Percentiles rank a stretch among this genome's conserved stretches.
phyloP scores from a whole-genome alignment of 2,329 filamentous ascomycete species.

The Xylaria sp. region DNA sequence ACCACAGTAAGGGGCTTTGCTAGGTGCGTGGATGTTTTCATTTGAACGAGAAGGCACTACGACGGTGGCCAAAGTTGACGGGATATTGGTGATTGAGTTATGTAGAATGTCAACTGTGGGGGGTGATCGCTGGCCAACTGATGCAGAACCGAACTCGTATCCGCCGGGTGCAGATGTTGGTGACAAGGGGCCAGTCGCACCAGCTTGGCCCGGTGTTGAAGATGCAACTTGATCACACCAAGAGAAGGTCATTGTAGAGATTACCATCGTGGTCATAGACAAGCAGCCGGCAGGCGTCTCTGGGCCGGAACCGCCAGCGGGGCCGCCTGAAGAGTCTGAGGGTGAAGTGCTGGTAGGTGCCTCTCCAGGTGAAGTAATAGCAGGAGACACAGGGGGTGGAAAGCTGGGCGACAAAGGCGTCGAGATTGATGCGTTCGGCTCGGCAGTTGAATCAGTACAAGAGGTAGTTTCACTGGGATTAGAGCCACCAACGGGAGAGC shows the following conservation, averaged over 20 bases:
- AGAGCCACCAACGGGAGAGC: constrained; percentile 12
- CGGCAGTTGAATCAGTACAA: constrained; percentile 33
- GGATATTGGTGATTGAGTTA: constrained; percentile 12
- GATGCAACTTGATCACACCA: constrained; percentile 46
- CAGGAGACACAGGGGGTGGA: constrained; percentile 40
- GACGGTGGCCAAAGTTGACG: constrained; percentile 44
- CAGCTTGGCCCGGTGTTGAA: constrained; percentile 26
- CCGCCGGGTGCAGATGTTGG: constrained; percentile 35
- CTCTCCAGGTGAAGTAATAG: constrained; percentile 9
- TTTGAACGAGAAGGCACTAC: constrained; percentile 34
- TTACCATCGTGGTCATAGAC: constrained; percentile 45
- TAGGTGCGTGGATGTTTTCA: constrained; percentile 25
- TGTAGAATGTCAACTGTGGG: constrained; percentile 28
- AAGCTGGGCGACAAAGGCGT: constrained; percentile 38
- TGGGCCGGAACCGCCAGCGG: constrained; percentile 15
- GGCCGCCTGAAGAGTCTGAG: constrained; percentile 4
- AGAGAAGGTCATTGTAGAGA: constrained; percentile 45
- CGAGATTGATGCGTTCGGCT: constrained; percentile 27
- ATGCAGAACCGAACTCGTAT: constrained; percentile 41
- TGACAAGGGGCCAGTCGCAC: constrained; percentile 21
- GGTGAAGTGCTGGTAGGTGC: constrained; percentile 28
- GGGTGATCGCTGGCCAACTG: constrained; percentile 31
- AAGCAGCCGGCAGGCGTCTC: constrained; percentile 38
- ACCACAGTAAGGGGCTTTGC: constrained; percentile 39
- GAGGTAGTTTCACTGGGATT: constrained; percentile 32